These are phyloP conservation scores for Yamadazyma friedrichii DNA, from an alignment of 1,139 yeast species.

Conservation along the genomic window DNA sequence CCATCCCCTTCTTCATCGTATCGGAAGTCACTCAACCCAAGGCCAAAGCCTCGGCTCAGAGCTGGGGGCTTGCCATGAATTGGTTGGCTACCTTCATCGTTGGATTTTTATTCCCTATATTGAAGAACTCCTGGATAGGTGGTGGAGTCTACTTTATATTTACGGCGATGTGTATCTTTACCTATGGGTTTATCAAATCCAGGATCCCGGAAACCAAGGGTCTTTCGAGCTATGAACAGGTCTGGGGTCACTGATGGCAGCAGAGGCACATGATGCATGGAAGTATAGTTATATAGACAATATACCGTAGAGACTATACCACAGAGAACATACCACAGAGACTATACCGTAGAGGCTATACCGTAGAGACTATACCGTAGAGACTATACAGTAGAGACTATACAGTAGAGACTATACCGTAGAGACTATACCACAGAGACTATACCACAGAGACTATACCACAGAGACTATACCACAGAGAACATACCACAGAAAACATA, in stretches of 20 bases:
- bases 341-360: no score
- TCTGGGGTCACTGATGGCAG: conserved; percentile 40
- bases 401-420: no score
- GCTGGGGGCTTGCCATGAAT: conserved; percentile 87
- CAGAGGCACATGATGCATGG: background rate
- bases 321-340: no score
- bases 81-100: conserved; percentile 87
- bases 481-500: no score
- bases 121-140: conserved; percentile 59
- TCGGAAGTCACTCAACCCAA: conserved; percentile 81
- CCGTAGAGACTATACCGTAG: no score
- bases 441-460: no score
- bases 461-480: no score
- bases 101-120: conserved; percentile 77
- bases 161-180: conserved; percentile 52
- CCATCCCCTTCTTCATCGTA: conserved; percentile 88
- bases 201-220: conserved; percentile 83
- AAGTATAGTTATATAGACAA: no score
- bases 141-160: conserved; percentile 80
- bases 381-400: no score
- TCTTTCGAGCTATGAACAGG: conserved; percentile 54
- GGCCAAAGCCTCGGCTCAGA: conserved; percentile 85
- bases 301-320: no score
- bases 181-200: conserved; percentile 45
- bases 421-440: no score